These are phyloP conservation scores for Salvia rosmarinus DNA, from an alignment of 257 asterid genomes.

Conservation along the genomic window DNA sequence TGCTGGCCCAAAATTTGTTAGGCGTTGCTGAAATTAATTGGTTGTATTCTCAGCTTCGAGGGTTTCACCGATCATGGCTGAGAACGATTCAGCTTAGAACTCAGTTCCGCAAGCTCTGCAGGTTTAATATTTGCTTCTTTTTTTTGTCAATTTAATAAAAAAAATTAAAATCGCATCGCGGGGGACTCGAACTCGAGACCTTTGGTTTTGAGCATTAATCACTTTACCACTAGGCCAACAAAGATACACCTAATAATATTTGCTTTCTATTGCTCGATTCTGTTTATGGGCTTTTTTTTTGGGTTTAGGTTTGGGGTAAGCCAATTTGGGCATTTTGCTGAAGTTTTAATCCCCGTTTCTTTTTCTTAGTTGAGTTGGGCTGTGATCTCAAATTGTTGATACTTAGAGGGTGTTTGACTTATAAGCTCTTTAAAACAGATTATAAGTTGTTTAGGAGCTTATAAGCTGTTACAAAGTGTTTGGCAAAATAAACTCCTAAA, in stretches of 20 bases:
- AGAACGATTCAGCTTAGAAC: slow-evolving; percentile 27
- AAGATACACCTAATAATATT: too few relatives aligned
- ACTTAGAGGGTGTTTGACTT: neutral
- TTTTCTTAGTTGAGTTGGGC: neutral
- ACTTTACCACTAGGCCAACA: too few relatives aligned
- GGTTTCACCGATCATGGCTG: slow-evolving; percentile 11
- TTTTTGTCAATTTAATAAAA: too few relatives aligned
- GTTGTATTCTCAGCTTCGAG: neutral
- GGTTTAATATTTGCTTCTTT: slow-evolving; percentile 41
- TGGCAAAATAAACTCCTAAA: too few relatives aligned
- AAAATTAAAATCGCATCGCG: too few relatives aligned
- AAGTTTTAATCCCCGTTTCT: neutral
- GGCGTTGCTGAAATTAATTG: neutral
- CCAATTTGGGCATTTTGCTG: neutral
- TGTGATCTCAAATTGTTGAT: neutral
- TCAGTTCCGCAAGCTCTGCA: slow-evolving; percentile 53
- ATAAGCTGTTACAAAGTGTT: too few relatives aligned
- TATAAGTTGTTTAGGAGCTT: too few relatives aligned
- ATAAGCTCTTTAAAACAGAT: too few relatives aligned
- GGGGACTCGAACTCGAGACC: too few relatives aligned
- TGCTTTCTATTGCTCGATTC: neutral
- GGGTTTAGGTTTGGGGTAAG: neutral
- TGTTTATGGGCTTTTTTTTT: neutral
- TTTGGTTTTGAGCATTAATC: too few relatives aligned
- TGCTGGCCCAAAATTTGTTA: neutral